These are phyloP conservation scores for Cyclanthera cordifolia DNA, from an alignment of 306 rosid genomes.

Conservation along the genomic window DNA sequence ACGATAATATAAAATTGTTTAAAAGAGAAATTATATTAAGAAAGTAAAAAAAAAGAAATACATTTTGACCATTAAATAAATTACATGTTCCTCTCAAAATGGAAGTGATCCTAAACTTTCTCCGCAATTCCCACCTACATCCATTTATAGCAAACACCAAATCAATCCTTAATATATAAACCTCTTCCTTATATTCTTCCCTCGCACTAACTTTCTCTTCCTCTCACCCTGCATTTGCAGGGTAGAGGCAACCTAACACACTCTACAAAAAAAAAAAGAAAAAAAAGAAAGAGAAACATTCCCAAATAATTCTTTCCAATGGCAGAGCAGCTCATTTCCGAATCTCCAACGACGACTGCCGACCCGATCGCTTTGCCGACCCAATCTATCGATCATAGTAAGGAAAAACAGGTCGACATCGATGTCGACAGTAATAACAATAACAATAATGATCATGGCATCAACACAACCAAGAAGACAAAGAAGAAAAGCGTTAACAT, in stretches of 20 bases:
- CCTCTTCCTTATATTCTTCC: not conserved
- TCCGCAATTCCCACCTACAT: not conserved
- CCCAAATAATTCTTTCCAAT: not conserved
- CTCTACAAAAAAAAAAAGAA: too few relatives aligned
- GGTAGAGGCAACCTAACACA: not conserved
- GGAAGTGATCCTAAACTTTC: not conserved
- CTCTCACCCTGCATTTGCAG: slow-evolving; percentile 9
- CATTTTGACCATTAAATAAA: too few relatives aligned
- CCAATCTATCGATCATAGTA: not conserved
- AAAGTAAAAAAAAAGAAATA: too few relatives aligned
- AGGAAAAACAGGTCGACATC: not conserved
- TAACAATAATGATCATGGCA: not conserved
- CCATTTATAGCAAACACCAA: not conserved
- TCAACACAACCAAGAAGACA: not conserved
- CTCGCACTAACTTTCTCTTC: not conserved
- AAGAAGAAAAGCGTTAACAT: slow-evolving; percentile 3
- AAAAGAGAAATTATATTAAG: too few relatives aligned
- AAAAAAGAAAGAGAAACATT: not conserved
- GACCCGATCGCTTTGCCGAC: too few relatives aligned
- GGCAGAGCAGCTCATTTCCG: not conserved
- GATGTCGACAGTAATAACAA: not conserved
- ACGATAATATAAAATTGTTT: too few relatives aligned
- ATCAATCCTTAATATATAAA: not conserved
- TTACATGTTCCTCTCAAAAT: not conserved
- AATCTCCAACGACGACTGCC: not conserved